These are phyloP conservation scores for Blastocystis sp. DNA, from an alignment of 352 stramenopile genomes.

Conservation along the genomic window DNA sequence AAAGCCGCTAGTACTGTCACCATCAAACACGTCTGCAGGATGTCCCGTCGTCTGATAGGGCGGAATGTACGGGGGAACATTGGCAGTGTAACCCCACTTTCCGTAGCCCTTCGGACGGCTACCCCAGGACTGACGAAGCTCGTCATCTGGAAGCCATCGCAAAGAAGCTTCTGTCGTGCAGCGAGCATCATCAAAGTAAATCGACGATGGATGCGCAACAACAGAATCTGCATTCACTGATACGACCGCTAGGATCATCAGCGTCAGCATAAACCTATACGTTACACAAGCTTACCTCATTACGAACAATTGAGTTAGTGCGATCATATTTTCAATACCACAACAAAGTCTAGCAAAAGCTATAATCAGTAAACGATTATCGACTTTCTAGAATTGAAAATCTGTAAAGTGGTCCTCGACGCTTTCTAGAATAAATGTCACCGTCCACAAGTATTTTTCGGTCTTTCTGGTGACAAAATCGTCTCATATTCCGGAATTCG, in stretches of 20 bases:
- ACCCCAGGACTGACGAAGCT: conserved; percentile 33
- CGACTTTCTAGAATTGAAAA: conserved; percentile 48
- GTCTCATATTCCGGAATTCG: not conserved
- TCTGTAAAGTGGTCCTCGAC: conserved; percentile 4
- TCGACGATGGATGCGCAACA: conserved; percentile 6
- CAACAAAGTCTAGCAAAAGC: conserved; percentile 43
- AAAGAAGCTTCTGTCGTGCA: not conserved
- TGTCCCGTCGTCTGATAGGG: conserved; percentile 53
- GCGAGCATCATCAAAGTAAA: not conserved
- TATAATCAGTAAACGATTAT: conserved; percentile 44
- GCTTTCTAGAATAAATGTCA: not conserved
- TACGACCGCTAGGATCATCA: conserved; percentile 45
- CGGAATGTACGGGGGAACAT: conserved; percentile 49
- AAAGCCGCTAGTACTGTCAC: conserved; percentile 6
- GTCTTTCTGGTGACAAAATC: not conserved
- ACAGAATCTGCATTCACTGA: conserved; percentile 22
- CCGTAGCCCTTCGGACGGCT: conserved; percentile 1
- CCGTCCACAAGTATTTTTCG: conserved; percentile 20
- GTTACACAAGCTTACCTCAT: not conserved
- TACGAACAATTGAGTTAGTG: not conserved
- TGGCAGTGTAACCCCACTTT: conserved; percentile 55
- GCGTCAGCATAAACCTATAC: conserved; percentile 36
- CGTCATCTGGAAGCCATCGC: conserved; percentile 27
- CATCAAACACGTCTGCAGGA: conserved; percentile 52
- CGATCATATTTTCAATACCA: conserved; percentile 51